Percentiles rank a stretch among this genome's conserved stretches.
Evolutionary conservation across 2,329 filamentous ascomycete genomes (phyloP).

Genomic region (Purpureocillium lavendulum): DNA sequence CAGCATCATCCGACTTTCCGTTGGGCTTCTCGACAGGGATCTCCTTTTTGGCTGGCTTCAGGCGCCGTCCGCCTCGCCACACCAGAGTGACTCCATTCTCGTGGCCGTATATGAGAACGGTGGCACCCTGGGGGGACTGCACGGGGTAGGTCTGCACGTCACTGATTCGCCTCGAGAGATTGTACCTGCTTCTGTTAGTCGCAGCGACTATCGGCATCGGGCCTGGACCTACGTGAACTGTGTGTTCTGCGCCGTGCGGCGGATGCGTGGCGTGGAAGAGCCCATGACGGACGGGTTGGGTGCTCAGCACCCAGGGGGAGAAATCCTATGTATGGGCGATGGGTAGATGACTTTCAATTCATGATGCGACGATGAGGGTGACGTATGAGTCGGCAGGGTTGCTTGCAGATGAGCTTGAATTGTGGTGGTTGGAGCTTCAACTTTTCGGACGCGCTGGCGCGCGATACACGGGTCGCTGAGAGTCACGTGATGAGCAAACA

Average conservation of each 20-base stretch:
- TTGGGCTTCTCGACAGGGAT: constrained; percentile 38
- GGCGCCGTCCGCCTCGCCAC: constrained; percentile 55
- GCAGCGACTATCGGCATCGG: background rate
- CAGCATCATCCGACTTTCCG: constrained; percentile 39
- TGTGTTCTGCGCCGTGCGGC: constrained; percentile 39
- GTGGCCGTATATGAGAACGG: constrained; percentile 54
- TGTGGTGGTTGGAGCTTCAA: background rate
- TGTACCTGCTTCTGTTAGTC: constrained; percentile 38
- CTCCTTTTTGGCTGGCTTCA: constrained; percentile 37
- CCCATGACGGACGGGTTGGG: constrained; percentile 18
- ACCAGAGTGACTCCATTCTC: constrained; percentile 53
- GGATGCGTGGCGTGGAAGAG: constrained; percentile 28
- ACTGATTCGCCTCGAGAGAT: constrained; percentile 48
- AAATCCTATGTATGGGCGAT: background rate
- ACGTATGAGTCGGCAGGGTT: background rate
- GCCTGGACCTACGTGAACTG: constrained; percentile 34
- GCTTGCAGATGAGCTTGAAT: background rate
- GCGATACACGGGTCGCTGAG: no score
- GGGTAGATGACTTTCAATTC: background rate
- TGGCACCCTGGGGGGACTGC: constrained; percentile 54
- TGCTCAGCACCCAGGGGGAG: no score
- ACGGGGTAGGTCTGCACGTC: constrained; percentile 54
- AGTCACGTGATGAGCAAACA: constrained; percentile 1
- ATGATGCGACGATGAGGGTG: background rate
- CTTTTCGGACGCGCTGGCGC: background rate